Evolutionary conservation across 371 early-diverging fungal genomes (phyloP).

Genomic region (Mortierella sp.): DNA sequence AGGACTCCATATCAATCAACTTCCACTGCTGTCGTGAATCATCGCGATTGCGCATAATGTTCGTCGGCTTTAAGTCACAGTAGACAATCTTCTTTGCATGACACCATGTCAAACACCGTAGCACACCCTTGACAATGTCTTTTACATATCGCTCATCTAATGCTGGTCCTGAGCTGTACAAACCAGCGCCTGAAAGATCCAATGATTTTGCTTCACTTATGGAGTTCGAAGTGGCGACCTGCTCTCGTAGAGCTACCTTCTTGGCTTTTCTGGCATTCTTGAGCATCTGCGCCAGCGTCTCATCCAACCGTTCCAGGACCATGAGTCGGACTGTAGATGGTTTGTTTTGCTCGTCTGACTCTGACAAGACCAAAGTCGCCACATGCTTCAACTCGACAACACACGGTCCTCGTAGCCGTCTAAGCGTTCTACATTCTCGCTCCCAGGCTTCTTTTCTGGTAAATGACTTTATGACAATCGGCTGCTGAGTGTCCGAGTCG

Average conservation of each 20-base stretch:
- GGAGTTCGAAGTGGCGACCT: slow-evolving; percentile 5
- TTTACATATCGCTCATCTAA: slow-evolving; percentile 41
- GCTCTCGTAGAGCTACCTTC: slow-evolving; percentile 50
- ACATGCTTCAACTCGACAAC: slow-evolving; percentile 52
- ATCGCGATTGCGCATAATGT: slow-evolving; percentile 57
- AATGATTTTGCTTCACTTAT: slow-evolving; percentile 14
- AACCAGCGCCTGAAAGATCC: slow-evolving; percentile 38
- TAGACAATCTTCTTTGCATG: slow-evolving; percentile 51
- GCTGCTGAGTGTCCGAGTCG: slow-evolving; percentile 53
- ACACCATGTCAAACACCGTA: slow-evolving; percentile 45
- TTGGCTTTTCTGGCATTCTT: slow-evolving; percentile 55
- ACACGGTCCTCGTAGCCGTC: slow-evolving; percentile 41
- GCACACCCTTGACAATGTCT: slow-evolving; percentile 46
- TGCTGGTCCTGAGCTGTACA: slow-evolving; percentile 42
- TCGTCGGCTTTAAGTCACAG: slow-evolving; percentile 53
- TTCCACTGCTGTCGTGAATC: slow-evolving; percentile 54
- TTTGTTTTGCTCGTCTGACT: slow-evolving; percentile 48
- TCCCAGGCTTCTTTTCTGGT: slow-evolving; percentile 51
- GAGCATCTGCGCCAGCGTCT: slow-evolving; percentile 53
- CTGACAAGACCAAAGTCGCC: slow-evolving; percentile 45
- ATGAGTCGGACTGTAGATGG: slow-evolving; percentile 46
- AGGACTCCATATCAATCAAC: slow-evolving; percentile 50
- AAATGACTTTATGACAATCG: slow-evolving; percentile 54
- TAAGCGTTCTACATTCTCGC: slow-evolving; percentile 45
- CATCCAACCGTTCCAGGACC: slow-evolving; percentile 47